These are phyloP conservation scores for Mucor piriformis DNA, from an alignment of 371 early-diverging fungal genomes.

Conservation along the genomic window DNA sequence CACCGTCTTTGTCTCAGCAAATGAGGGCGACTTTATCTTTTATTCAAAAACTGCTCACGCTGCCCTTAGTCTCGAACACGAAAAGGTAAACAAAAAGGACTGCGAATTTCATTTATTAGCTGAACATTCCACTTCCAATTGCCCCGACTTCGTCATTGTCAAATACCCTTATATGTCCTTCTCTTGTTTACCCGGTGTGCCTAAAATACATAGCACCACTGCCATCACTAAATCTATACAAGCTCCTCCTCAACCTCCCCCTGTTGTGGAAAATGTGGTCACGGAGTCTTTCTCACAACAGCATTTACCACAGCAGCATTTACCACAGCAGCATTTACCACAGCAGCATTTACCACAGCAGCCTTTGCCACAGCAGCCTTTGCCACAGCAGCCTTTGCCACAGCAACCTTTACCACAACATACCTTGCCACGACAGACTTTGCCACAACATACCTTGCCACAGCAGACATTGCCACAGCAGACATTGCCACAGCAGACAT, in stretches of 20 bases:
- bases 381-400: background rate
- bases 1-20: constrained; percentile 6
- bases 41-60: constrained; percentile 16
- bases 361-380: background rate
- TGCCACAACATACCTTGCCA: background rate
- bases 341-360: background rate
- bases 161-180: constrained; percentile 18
- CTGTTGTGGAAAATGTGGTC: too few species aligned
- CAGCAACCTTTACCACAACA: background rate
- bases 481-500: background rate
- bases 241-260: background rate
- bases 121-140: constrained; percentile 11
- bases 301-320: too few species aligned
- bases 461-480: background rate
- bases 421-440: background rate
- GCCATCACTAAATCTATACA: too few species aligned
- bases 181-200: background rate
- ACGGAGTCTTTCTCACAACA: too few species aligned
- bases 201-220: background rate
- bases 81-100: constrained; percentile 5
- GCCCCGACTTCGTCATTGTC: constrained; percentile 10
- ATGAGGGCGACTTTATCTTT: constrained; percentile 9
- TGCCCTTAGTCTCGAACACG: background rate
- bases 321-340: too few species aligned
- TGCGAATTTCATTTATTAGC: constrained; percentile 18